Conservation (phyloP, 306 rosid genomes). For the Inga laurina region DNA sequence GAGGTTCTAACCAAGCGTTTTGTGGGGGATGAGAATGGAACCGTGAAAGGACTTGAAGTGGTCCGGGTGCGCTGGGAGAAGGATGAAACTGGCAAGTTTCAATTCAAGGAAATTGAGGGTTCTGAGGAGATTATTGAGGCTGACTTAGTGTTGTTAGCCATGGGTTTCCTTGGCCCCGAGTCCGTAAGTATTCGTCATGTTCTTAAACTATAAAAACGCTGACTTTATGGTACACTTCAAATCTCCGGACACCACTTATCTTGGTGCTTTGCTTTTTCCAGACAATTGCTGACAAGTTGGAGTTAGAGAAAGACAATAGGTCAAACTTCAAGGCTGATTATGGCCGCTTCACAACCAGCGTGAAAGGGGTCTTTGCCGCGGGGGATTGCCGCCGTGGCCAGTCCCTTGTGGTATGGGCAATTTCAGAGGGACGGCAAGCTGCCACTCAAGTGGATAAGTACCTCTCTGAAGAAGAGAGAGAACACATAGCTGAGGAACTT, state of each 20-base stretch:
- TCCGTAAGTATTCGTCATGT: constrained; percentile 57
- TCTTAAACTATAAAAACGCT: neutral
- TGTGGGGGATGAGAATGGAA: constrained; percentile 88
- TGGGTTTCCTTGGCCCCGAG: constrained; percentile 99
- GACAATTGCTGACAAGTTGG: constrained; percentile 77
- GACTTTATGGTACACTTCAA: neutral
- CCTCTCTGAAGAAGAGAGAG: constrained; percentile 50
- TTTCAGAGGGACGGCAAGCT: constrained; percentile 94
- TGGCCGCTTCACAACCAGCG: constrained; percentile 85
- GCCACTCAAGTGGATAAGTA: constrained; percentile 81
- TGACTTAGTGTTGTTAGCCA: constrained; percentile 82
- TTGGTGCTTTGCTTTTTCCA: constrained; percentile 34
- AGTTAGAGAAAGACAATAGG: constrained; percentile 74
- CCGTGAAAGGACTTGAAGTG: constrained; percentile 81
- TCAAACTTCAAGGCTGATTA: constrained; percentile 94
- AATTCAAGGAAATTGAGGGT: constrained; percentile 89
- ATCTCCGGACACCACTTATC: neutral
- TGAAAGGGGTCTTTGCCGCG: constrained; percentile 34
- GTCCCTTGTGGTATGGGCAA: constrained; percentile 99
- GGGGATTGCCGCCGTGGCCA: constrained; percentile 92
- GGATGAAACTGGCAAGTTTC: constrained; percentile 83
- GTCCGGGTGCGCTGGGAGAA: constrained; percentile 82
- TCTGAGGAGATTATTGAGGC: constrained; percentile 87
- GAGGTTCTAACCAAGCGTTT: constrained; percentile 93
- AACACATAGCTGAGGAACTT: constrained; percentile 41